Evolutionary conservation across 2,329 filamentous ascomycete species (phyloP), one percentile per base, ranked within the genome.

Genomic region (Colletotrichum echinochloae): DNA sequence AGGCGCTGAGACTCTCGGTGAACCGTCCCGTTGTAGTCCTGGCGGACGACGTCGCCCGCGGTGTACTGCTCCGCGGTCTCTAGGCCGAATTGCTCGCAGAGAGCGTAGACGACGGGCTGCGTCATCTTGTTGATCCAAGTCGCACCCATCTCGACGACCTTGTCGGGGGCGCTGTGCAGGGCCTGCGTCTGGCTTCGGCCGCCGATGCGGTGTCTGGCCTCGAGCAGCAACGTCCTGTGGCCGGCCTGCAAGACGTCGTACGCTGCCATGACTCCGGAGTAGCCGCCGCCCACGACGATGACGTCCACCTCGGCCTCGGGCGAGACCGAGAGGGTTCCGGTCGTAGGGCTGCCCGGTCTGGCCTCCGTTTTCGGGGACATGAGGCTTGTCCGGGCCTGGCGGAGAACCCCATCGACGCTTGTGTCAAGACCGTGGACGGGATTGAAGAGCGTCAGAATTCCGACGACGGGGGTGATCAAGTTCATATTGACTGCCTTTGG

Each of bases 61-160:
- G 41, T 59, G 44, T 66, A 72, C 56, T 74, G 73, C 30, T 61
- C 65, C 2, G 63, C 56, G 5, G 60, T 67, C 6, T 74, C 67
- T 9, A 73, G 37, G 3, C 63, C 73, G 26, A 73, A 73, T 20
- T 63, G 6, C 39, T 74, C 20, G 8, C 46, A 61, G 1, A 70
- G 8, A 8, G 44, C 62, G 9, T 64, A 71, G 3, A 59, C 46
- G n/a, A 59, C 30, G 3, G 71, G 62, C 57, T 73, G 73, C 0
- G 71, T 72, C 12, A 51, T 60, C 8, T 70, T 65, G 49, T 74
- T 74, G 59, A 74, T 74, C 71, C 72, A 73, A 5, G 68, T 73
- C 3, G 69, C 69, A 5, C 73, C 72, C 14, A 73, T 16, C 23
- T 72, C 72, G n/a, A 71, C 48, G 4, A 63, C 33, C 18, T 66